A percentile compares a stretch with the other conserved stretches of the same genome.
phyloP scores from a whole-genome alignment of 139 green algal genomes.

The Tetradesmus obliquus region DNA sequence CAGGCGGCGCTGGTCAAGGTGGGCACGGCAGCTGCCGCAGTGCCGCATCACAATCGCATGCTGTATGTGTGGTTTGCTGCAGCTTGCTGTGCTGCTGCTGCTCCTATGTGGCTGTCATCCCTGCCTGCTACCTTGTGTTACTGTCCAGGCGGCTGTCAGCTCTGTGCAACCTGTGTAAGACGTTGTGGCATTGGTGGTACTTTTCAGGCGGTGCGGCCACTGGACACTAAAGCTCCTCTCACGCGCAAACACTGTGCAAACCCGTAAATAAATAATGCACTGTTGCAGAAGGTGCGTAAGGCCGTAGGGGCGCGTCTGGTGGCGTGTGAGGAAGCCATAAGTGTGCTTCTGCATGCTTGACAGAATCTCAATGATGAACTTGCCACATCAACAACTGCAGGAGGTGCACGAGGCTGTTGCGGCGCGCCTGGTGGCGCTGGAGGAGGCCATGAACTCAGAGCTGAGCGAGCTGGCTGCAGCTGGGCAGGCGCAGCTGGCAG shows the following conservation, averaged over 20 bases:
- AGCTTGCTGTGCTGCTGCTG: neutral
- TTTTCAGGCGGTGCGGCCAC: no score
- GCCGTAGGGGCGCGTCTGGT: no score
- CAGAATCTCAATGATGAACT: neutral
- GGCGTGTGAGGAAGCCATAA: neutral
- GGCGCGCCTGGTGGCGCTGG: neutral
- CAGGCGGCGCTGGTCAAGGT: constrained; percentile 29
- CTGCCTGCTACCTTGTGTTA: no score
- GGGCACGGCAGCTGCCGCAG: neutral
- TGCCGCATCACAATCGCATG: no score
- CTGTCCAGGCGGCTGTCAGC: no score
- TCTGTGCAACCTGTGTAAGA: no score
- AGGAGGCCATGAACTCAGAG: neutral
- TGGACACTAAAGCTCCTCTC: no score
- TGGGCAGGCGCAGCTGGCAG: neutral
- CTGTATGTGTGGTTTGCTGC: no score
- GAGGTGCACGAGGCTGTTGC: constrained; percentile 15
- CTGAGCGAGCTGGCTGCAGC: neutral
- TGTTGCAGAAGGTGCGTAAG: no score
- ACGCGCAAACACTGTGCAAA: no score
- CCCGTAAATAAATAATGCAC: no score
- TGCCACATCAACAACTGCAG: neutral
- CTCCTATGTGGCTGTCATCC: neutral
- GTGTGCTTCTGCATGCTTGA: neutral
- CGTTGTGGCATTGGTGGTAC: no score